These are phyloP conservation scores for Hylodesmum podocarpum DNA, from an alignment of 306 rosid species.

Conservation along the genomic window DNA sequence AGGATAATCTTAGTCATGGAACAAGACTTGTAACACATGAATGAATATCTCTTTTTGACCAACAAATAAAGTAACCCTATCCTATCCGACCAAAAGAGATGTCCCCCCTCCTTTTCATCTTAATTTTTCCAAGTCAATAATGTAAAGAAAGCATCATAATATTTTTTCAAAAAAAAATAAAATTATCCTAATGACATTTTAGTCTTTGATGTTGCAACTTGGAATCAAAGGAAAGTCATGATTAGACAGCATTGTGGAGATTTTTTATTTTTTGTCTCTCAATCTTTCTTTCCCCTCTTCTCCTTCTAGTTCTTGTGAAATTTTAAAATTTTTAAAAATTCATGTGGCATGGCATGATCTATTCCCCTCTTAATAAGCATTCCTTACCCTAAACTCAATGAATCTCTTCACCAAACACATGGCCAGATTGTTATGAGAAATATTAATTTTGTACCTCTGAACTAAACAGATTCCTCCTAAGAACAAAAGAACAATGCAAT, in stretches of 20 bases:
- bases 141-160: constrained; percentile 16
- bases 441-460: constrained; percentile 23
- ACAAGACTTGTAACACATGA: background rate
- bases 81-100: constrained; percentile 47
- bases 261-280: background rate
- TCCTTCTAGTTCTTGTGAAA: background rate
- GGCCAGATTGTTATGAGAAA: constrained; percentile 19
- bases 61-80: constrained; percentile 32
- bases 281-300: background rate
- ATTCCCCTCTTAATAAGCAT: constrained; percentile 23
- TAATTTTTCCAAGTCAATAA: constrained; percentile 32
- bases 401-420: constrained; percentile 35
- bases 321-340: background rate
- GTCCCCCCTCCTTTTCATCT: constrained; percentile 23
- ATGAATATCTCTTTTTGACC: constrained; percentile 39
- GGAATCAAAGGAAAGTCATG: constrained; percentile 16
- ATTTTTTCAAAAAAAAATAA: background rate
- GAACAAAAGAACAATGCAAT: constrained; percentile 45
- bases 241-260: constrained; percentile 24
- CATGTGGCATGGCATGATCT: background rate
- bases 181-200: background rate
- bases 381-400: constrained; percentile 27
- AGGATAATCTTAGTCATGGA: constrained; percentile 25
- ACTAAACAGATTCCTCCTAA: constrained; percentile 13
- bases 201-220: constrained; percentile 6